These are phyloP conservation scores for Apiotrichum laibachii DNA, from an alignment of 1,284 basidiomycete species.

Conservation along the genomic window DNA sequence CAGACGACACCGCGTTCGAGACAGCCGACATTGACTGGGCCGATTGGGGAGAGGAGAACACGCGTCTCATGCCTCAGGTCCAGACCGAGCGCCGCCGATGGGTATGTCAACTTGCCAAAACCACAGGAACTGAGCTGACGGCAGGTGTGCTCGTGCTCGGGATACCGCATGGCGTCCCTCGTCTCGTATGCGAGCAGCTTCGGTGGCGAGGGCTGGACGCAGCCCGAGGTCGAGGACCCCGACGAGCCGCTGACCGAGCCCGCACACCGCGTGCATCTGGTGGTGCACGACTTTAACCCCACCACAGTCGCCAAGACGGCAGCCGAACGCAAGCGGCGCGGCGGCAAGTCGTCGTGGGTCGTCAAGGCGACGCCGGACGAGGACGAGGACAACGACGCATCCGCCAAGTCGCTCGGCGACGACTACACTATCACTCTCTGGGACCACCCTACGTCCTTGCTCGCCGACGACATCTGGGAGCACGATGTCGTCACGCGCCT, in stretches of 20 bases:
- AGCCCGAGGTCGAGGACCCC: conserved; percentile 5
- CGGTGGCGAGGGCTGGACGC: background rate
- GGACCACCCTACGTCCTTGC: conserved; percentile 22
- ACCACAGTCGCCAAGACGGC: conserved; percentile 16
- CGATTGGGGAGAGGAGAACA: conserved; percentile 40
- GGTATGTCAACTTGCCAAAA: conserved; percentile 28
- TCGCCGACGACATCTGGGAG: conserved; percentile 27
- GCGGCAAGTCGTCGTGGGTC: background rate
- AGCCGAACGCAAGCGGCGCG: background rate
- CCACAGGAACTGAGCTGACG: background rate
- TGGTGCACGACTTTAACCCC: conserved; percentile 43
- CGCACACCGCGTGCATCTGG: background rate
- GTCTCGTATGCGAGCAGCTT: conserved; percentile 5
- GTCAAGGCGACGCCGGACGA: background rate
- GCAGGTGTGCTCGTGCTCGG: conserved; percentile 49
- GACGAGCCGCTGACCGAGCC: conserved; percentile 11
- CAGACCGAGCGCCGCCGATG: conserved; percentile 29
- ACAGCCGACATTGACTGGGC: conserved; percentile 24
- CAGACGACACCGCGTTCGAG: conserved; percentile 28
- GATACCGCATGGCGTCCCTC: conserved; percentile 45
- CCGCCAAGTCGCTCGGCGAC: conserved; percentile 1
- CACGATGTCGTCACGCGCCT: conserved; percentile 31
- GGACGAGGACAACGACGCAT: conserved; percentile 2
- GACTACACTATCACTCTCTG: conserved; percentile 3
- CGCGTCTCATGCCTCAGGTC: conserved; percentile 36